Conservation (phyloP, 2,329 filamentous ascomycete species). For the Cercospora sp. region DNA sequence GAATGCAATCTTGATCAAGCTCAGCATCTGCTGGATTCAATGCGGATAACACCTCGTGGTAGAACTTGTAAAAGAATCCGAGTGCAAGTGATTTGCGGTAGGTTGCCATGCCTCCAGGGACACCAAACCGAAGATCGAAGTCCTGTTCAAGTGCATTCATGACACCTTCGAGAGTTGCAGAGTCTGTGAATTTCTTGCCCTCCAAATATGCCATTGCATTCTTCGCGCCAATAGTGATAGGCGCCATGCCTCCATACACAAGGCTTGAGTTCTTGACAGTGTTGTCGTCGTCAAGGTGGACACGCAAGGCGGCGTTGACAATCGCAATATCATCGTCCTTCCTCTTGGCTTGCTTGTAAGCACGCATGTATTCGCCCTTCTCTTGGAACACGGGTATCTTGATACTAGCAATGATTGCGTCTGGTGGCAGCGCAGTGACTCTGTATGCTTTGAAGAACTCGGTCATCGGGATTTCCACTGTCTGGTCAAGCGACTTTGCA, state of each 20-base stretch:
- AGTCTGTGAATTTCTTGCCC: slow-evolving; percentile 77
- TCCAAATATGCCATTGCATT: slow-evolving; percentile 71
- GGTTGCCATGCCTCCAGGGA: slow-evolving; percentile 96
- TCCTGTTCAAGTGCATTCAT: slow-evolving; percentile 89
- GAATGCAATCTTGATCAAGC: slow-evolving; percentile 71
- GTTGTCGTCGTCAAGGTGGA: slow-evolving; percentile 68
- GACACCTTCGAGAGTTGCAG: slow-evolving; percentile 79
- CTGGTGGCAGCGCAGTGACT: slow-evolving; percentile 73
- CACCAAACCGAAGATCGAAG: slow-evolving; percentile 84
- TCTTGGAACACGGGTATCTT: slow-evolving; percentile 75
- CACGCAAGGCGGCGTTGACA: slow-evolving; percentile 80
- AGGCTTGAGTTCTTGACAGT: slow-evolving; percentile 73
- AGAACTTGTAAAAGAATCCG: slow-evolving; percentile 96
- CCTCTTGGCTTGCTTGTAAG: slow-evolving; percentile 94
- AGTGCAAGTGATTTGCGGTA: slow-evolving; percentile 89
- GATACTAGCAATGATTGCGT: slow-evolving; percentile 83
- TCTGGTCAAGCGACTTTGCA: slow-evolving; percentile 71
- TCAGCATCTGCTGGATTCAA: slow-evolving; percentile 53
- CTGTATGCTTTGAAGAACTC: slow-evolving; percentile 92
- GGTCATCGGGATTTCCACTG: slow-evolving; percentile 85
- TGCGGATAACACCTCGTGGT: slow-evolving; percentile 76
- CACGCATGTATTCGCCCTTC: slow-evolving; percentile 78
- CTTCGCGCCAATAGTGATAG: slow-evolving; percentile 84
- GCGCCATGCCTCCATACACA: slow-evolving; percentile 93
- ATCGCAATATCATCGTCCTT: slow-evolving; percentile 99